phyloP scores from a whole-genome alignment of 495 filamentous ascomycete species.

The Neurospora tetrasperma region DNA sequence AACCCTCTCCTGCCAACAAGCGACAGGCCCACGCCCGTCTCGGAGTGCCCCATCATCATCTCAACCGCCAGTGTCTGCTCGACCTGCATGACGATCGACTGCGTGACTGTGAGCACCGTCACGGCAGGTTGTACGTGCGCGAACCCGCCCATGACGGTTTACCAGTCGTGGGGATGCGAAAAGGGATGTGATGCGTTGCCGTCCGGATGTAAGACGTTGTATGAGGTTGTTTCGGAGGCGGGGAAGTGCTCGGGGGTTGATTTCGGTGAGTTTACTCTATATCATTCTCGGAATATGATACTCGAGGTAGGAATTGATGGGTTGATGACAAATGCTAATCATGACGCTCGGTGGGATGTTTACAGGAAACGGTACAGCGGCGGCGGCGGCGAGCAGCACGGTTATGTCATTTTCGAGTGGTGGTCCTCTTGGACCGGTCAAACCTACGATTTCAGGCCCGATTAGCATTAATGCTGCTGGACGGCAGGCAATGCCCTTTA shows the following conservation, averaged over 20 bases:
- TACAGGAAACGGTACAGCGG: neutral
- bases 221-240: conserved; percentile 6
- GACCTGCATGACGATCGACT: conserved; percentile 17
- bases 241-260: neutral
- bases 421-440: neutral
- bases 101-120: conserved; percentile 12
- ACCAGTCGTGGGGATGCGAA: conserved; percentile 9
- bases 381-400: neutral
- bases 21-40: conserved; percentile 1
- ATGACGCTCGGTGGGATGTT: neutral
- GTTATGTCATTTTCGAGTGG: neutral
- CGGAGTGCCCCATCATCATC: conserved; percentile 16
- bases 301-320: neutral
- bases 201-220: conserved; percentile 15
- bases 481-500: neutral
- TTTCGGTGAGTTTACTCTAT: neutral
- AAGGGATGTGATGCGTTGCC: conserved; percentile 12
- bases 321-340: neutral
- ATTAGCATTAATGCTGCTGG: neutral
- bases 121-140: conserved; percentile 13
- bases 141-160: conserved; percentile 16
- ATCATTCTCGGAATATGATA: neutral
- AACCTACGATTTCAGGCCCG: neutral
- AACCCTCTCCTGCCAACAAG: neutral
- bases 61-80: conserved; percentile 17